phyloP scores from a whole-genome alignment of 164 flowering plant species.

The Vitis rupestris region DNA sequence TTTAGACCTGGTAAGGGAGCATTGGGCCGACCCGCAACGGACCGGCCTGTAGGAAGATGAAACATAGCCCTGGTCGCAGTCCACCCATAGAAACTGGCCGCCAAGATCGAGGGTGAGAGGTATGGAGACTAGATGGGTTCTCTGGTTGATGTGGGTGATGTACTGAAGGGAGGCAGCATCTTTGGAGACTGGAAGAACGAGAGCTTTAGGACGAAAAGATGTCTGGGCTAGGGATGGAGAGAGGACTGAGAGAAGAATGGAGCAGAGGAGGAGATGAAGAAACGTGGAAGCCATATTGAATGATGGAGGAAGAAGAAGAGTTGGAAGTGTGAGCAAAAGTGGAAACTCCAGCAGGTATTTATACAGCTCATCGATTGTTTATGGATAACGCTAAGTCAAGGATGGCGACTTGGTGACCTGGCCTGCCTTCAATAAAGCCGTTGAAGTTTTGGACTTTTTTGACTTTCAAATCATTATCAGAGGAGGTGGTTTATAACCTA shows the following conservation, averaged over 20 bases:
- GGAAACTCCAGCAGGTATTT: neutral
- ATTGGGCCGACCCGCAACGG: constrained; percentile 16
- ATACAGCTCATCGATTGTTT: too few relatives aligned
- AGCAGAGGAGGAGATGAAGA: neutral
- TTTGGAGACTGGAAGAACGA: constrained; percentile 28
- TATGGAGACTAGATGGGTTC: constrained; percentile 25
- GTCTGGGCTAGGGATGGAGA: neutral
- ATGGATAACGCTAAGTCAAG: too few relatives aligned
- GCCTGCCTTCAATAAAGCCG: too few relatives aligned
- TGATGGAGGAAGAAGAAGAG: neutral
- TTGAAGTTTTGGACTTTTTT: too few relatives aligned
- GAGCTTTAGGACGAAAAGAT: constrained; percentile 12
- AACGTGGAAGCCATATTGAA: neutral
- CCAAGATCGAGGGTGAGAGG: constrained; percentile 26
- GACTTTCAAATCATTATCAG: too few relatives aligned
- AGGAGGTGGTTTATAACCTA: too few relatives aligned
- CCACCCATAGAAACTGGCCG: constrained; percentile 23
- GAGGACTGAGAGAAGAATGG: neutral
- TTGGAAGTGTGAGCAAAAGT: neutral
- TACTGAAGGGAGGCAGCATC: constrained; percentile 29
- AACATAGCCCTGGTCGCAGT: constrained; percentile 20
- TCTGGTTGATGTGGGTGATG: constrained; percentile 12
- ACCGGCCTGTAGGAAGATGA: constrained; percentile 18
- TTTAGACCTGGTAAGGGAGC: constrained; percentile 7
- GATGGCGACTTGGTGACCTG: too few relatives aligned